Conservation (phyloP, 2,329 filamentous ascomycete genomes). For the Cercospora berteroae region DNA sequence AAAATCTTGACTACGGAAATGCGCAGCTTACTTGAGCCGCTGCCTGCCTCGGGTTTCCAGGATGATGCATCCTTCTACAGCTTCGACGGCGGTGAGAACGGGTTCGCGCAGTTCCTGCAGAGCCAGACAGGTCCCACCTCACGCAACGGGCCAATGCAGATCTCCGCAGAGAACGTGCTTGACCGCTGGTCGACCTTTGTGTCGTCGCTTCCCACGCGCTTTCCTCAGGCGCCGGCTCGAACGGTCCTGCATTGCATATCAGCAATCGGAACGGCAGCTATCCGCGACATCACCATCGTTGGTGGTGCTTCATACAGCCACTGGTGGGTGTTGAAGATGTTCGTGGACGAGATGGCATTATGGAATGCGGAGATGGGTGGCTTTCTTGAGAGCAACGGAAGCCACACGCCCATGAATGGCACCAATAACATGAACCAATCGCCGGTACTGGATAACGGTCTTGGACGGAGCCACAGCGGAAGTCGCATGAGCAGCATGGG, state of each 20-base stretch:
- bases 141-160: conserved; percentile 35
- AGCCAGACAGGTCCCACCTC: conserved; percentile 31
- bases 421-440: conserved; percentile 26
- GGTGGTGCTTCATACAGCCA: conserved; percentile 80
- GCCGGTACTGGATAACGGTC: conserved; percentile 29
- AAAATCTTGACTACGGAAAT: conserved; percentile 60
- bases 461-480: conserved; percentile 29
- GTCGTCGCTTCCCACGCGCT: conserved; percentile 64
- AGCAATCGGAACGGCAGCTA: conserved; percentile 70
- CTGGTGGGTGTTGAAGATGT: conserved; percentile 95
- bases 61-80: conserved; percentile 43
- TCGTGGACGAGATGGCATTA: conserved; percentile 89
- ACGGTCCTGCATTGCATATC: conserved; percentile 76
- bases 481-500: conserved; percentile 38
- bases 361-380: conserved; percentile 89
- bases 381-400: conserved; percentile 60
- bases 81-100: conserved; percentile 43
- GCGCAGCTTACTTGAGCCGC: conserved; percentile 66
- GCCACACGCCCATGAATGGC: conserved; percentile 9
- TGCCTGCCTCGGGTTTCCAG: conserved; percentile 46
- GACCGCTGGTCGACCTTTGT: conserved; percentile 78
- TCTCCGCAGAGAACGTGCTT: conserved; percentile 61
- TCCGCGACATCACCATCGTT: conserved; percentile 76
- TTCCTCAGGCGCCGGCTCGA: conserved; percentile 69
- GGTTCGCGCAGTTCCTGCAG: conserved; percentile 44